phyloP scores from a whole-genome alignment of 805 yeast genomes.

The Lachancea fermentati region DNA sequence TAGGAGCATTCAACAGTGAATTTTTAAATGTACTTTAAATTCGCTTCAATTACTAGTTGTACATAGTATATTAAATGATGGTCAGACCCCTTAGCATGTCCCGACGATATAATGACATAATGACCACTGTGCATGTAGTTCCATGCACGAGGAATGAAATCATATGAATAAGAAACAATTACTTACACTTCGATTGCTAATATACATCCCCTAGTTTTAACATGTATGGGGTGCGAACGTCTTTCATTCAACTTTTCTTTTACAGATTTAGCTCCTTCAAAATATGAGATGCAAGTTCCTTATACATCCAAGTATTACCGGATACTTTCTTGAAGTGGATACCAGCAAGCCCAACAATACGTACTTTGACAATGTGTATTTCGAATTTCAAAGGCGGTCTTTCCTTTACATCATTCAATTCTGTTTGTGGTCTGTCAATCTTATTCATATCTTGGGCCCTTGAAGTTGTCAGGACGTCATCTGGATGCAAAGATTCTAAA shows the following conservation, averaged over 20 bases:
- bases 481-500: conserved; percentile 31
- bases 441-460: conserved; percentile 62
- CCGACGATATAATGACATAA: no score
- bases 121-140: no score
- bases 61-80: no score
- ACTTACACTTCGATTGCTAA: no score
- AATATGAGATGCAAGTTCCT: conserved; percentile 81
- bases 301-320: conserved; percentile 94
- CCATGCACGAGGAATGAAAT: no score
- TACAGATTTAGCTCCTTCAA: conserved; percentile 64
- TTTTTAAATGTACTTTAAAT: no score
- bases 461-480: conserved; percentile 40
- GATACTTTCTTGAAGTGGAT: conserved; percentile 89
- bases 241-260: conserved; percentile 8
- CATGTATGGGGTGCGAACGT: no score
- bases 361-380: conserved; percentile 86
- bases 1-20: no score
- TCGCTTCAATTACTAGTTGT: no score
- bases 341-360: conserved; percentile 84
- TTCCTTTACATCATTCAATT: conserved; percentile 16
- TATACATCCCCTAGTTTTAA: no score
- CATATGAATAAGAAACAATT: no score
- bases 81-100: no score
- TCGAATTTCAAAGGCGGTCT: conserved; percentile 79
- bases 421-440: conserved; percentile 33